These are phyloP conservation scores for Hericium erinaceus DNA, from an alignment of 768 basidiomycete species.

Conservation along the genomic window DNA sequence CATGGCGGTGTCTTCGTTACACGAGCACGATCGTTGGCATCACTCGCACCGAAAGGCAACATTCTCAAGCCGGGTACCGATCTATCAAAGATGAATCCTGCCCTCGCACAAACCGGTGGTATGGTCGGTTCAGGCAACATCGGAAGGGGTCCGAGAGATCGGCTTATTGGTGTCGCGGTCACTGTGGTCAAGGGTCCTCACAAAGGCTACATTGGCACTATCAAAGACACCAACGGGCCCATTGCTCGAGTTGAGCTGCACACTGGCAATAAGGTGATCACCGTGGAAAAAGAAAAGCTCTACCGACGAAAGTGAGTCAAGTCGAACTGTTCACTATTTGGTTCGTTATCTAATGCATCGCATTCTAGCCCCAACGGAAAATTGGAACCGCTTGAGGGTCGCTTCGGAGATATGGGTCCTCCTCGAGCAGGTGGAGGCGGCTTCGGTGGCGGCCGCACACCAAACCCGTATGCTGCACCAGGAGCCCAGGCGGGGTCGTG, in stretches of 20 bases:
- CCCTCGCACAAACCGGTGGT: constrained; percentile 55
- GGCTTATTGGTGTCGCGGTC: constrained; percentile 73
- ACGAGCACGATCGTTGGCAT: constrained; percentile 71
- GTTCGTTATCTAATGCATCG: constrained; percentile 1
- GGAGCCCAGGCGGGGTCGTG: constrained; percentile 16
- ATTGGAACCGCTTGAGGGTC: constrained; percentile 40
- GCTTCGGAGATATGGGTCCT: constrained; percentile 24
- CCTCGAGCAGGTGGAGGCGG: constrained; percentile 20
- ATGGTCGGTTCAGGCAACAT: constrained; percentile 75
- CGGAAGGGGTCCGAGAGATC: constrained; percentile 72
- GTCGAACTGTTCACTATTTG: background rate
- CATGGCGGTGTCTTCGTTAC: constrained; percentile 95
- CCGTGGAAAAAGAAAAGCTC: constrained; percentile 75
- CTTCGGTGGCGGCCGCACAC: constrained; percentile 10
- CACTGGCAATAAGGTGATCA: constrained; percentile 82
- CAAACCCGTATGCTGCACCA: constrained; percentile 7
- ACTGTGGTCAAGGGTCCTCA: constrained; percentile 77
- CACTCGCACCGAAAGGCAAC: constrained; percentile 80
- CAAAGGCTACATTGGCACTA: constrained; percentile 85
- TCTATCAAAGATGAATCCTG: constrained; percentile 88
- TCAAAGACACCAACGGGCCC: constrained; percentile 91
- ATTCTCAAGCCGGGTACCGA: constrained; percentile 60
- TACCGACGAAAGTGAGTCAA: constrained; percentile 65
- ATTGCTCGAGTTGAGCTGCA: constrained; percentile 85
- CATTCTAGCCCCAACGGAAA: constrained; percentile 44